Percentiles rank a stretch among this genome's conserved stretches.
phyloP scores from a whole-genome alignment of 345 rosid species.

The Bruguiera gymnorhiza region DNA sequence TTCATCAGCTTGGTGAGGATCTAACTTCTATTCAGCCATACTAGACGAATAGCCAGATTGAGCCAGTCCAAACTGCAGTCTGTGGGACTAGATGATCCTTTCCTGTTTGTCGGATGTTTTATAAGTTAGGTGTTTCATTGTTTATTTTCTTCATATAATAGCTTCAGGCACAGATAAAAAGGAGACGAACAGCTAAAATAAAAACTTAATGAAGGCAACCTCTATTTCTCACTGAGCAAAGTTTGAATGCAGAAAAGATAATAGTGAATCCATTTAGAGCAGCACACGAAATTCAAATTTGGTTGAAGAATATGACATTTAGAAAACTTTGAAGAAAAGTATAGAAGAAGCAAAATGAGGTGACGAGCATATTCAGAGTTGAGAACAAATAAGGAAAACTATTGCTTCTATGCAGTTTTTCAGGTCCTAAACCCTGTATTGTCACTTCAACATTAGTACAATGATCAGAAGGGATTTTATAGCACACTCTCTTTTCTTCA shows the following conservation, averaged over 20 bases:
- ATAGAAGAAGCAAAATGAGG: neutral
- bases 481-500: too few species aligned
- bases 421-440: too few species aligned
- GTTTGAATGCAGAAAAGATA: neutral
- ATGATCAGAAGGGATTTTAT: too few species aligned
- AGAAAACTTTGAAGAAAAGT: neutral
- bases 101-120: slow-evolving; percentile 10
- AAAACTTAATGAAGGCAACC: neutral
- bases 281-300: neutral
- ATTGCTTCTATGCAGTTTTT: neutral
- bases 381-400: too few species aligned
- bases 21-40: slow-evolving; percentile 5
- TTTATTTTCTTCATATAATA: slow-evolving; percentile 1
- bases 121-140: slow-evolving; percentile 1
- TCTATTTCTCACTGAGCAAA: neutral
- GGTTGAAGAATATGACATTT: neutral
- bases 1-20: neutral
- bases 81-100: slow-evolving; percentile 9
- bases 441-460: too few species aligned
- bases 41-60: neutral
- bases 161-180: too few species aligned
- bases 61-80: neutral
- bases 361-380: neutral
- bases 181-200: neutral
- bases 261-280: neutral